Evolutionary conservation across 2,329 filamentous ascomycete genomes (phyloP), one percentile per base, ranked within the genome.

Genomic region (Trichophyton verrucosum): DNA sequence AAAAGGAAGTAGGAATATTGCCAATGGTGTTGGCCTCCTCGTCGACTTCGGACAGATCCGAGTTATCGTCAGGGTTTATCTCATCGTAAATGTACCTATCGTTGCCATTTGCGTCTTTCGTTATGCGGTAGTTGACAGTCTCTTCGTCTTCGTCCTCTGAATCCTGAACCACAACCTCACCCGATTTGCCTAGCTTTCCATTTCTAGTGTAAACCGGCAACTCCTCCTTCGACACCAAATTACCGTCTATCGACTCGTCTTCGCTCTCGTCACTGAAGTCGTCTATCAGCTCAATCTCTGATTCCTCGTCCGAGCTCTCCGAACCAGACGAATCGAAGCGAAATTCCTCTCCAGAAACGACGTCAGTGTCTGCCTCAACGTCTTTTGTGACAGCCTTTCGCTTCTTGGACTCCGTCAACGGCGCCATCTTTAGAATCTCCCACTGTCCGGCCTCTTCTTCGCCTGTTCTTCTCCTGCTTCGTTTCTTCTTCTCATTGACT

Each of bases 61-160:
- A 96, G 71, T 97, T 94, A 75, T 99, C 96, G 60, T 91, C 86
- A 2, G 92, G 89, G 66, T 97, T 87, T 65, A 99, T 91, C 71
- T 97, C 94, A 64, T 88, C 84, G 76, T 97, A 99, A 51, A 96
- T 81, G 71, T 95, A 99, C 72, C 94, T 85, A 65, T 86, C 83
- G 68, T 90, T 88, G 63, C 94, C 94, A 76, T 96, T 94, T 67
- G 94, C 92, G 69, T 96, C 94, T 61, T 81, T 87, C 42, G 27
- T 36, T 22, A 59, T 44, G 81, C 78, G 59, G 81, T 77, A 57
- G 15, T 40, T 27, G 20, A 44, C 36, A 40, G 15, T 20, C 15
- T 57, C 36, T 20, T 57, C 17, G 4, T 57, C 51, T 9, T 55
- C 46, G 11, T 17, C 46, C n/a, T 51, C 46, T 20, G 17, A 17